A percentile compares a stretch with the other conserved stretches of the same genome.
phyloP scores from a whole-genome alignment of 2,329 filamentous ascomycete species.

The Fusarium ambrosium region DNA sequence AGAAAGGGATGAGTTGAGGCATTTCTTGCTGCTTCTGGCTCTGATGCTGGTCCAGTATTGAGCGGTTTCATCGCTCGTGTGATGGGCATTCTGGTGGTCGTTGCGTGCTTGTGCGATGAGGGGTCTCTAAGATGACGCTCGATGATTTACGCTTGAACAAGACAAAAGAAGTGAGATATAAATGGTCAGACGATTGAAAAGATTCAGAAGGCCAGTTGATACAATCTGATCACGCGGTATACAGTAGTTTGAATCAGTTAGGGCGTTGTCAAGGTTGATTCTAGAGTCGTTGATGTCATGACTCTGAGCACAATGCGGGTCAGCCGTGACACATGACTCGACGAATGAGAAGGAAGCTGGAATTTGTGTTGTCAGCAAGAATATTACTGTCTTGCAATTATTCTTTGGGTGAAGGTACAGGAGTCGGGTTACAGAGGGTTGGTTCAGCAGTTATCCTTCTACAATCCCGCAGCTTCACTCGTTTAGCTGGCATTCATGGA shows the following conservation, averaged over 20 bases:
- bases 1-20: neutral
- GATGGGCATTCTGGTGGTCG: neutral
- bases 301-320: neutral
- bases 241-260: neutral
- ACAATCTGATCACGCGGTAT: neutral
- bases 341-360: neutral
- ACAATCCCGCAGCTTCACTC: neutral
- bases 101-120: neutral
- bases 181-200: neutral
- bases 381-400: neutral
- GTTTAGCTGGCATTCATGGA: too few species aligned
- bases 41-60: neutral
- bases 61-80: slow-evolving; percentile 5
- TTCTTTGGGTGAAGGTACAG: neutral
- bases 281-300: slow-evolving; percentile 35
- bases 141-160: neutral
- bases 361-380: neutral
- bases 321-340: neutral
- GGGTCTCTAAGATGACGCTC: neutral
- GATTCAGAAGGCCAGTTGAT: neutral
- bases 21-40: slow-evolving; percentile 10
- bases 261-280: slow-evolving; percentile 2
- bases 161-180: neutral
- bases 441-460: neutral
- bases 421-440: neutral